Conservation (phyloP, 257 asterid species). For the Anisodus tanguticus region DNA sequence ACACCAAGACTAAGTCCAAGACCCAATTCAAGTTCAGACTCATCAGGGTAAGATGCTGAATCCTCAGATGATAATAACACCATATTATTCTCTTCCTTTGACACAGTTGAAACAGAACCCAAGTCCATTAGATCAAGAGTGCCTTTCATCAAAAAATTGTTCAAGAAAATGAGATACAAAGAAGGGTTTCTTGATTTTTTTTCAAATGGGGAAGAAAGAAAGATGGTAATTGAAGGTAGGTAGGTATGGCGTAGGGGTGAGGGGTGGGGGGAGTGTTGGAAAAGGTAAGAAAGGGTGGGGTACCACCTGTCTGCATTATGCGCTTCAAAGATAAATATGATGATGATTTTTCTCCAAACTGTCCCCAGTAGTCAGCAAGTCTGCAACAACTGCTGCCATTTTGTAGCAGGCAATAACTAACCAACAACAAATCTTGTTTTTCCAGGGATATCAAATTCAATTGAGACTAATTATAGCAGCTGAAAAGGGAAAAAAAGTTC, state of each 20-base stretch:
- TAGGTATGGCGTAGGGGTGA: conserved; percentile 24
- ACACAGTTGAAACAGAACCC: conserved; percentile 49
- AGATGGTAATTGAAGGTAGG: conserved; percentile 32
- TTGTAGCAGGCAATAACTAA: conserved; percentile 23
- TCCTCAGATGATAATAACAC: conserved; percentile 51
- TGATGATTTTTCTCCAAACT: conserved; percentile 53
- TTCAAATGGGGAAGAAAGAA: no score
- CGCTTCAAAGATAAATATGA: conserved; percentile 48
- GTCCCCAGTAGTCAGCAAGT: conserved; percentile 38
- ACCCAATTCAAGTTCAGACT: conserved; percentile 68
- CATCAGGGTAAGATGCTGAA: conserved; percentile 64
- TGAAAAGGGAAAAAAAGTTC: no score
- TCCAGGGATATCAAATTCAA: neutral
- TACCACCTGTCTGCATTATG: conserved; percentile 68
- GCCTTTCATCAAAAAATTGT: conserved; percentile 41
- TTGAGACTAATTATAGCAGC: neutral
- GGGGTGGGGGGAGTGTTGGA: neutral
- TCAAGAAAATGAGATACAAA: neutral
- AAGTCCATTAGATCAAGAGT: conserved; percentile 26
- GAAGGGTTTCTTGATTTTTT: conserved; percentile 6
- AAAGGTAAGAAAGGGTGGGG: conserved; percentile 38
- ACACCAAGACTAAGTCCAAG: conserved; percentile 63
- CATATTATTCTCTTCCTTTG: conserved; percentile 47
- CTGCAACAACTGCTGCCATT: conserved; percentile 14
- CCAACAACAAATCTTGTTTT: neutral